Conservation (phyloP, 352 stramenopile species). For the Globisporangium canariense region DNA sequence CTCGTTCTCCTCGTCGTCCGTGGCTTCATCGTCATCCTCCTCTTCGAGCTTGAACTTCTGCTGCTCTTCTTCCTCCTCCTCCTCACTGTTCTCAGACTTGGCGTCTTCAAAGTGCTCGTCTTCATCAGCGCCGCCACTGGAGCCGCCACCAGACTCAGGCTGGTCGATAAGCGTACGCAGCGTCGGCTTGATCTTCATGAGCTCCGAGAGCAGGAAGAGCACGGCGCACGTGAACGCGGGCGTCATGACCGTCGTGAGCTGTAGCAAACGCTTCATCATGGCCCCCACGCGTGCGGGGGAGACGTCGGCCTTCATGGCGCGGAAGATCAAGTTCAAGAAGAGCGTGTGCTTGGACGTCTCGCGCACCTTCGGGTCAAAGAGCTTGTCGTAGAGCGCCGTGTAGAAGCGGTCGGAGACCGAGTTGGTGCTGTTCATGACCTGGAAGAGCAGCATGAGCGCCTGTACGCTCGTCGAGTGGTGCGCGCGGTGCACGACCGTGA, state of each 20-base stretch:
- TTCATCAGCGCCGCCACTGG: conserved; percentile 20
- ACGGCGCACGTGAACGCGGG: conserved; percentile 90
- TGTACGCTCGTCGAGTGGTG: conserved; percentile 95
- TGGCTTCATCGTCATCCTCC: conserved; percentile 31
- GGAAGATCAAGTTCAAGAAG: conserved; percentile 98
- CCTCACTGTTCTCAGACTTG: conserved; percentile 21
- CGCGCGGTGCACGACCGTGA: conserved; percentile 78
- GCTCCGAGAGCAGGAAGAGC: conserved; percentile 95
- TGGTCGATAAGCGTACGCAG: conserved; percentile 72
- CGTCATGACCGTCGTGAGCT: conserved; percentile 77
- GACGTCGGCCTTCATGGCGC: conserved; percentile 94
- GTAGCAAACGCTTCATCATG: conserved; percentile 94
- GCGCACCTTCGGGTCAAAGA: conserved; percentile 87
- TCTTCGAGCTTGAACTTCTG: conserved; percentile 33
- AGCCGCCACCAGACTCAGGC: conserved; percentile 31
- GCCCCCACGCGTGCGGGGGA: conserved; percentile 79
- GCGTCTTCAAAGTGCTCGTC: conserved; percentile 62
- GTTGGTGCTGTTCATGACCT: conserved; percentile 85
- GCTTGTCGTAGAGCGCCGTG: conserved; percentile 94
- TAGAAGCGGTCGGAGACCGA: conserved; percentile 96
- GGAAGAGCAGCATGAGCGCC: conserved; percentile 95
- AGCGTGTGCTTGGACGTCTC: conserved; percentile 94
- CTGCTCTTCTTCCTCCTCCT: conserved; percentile 2
- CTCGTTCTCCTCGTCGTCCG: conserved; percentile 29
- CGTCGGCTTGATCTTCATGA: conserved; percentile 85